Evolutionary conservation across 2,329 filamentous ascomycete genomes (phyloP), one percentile per base, ranked within the genome.

Genomic region (Aspergillus tubingensis): DNA sequence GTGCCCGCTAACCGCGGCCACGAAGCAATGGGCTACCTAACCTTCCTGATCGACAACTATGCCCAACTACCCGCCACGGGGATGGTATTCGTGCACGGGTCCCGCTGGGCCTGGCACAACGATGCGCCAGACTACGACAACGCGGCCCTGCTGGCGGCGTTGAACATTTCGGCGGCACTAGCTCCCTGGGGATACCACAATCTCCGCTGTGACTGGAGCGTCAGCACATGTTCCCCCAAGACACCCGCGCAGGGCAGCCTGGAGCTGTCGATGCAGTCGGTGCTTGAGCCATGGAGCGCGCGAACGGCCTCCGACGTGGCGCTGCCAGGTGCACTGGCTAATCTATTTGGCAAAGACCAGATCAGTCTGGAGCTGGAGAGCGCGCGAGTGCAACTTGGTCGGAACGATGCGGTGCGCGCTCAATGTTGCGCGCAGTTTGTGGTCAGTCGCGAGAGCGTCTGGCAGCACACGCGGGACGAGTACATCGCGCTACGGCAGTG

Each of bases 401-500:
- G 79, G 65, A 69, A 74, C 71, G 68, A 82, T 77, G 68, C 79
- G 59, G 38, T 83, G 62, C 67, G 80, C 58, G 73, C 79, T 47
- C 79, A 83, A 69, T 86, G 84, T 67, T 86, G 83, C 72, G 83
- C 83, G 10, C 84, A 85, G 62, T 86, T 85, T 67, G 82, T 80
- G 11, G 82, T 85, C 21, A 76, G 79, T 3, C 72, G 80, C 5
- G 76, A 81, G 11, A 75, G 77, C 17, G 77, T 85, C 17, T 79
- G 76, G 70, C 78, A 80, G 60, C 81, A 84, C 69, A 76, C 77
- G 0, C 74, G 77, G 1, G 80, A 80, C 10, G 81, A 85, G 64
- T 85, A 85, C 65, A 66, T 82, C 13, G 82, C 82, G 23, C 71
- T 85, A 55, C 74, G 83, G 39, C 79, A 84, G 62, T 86, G 84